Conservation (phyloP, 495 filamentous ascomycete genomes). For the Halenospora varia region DNA sequence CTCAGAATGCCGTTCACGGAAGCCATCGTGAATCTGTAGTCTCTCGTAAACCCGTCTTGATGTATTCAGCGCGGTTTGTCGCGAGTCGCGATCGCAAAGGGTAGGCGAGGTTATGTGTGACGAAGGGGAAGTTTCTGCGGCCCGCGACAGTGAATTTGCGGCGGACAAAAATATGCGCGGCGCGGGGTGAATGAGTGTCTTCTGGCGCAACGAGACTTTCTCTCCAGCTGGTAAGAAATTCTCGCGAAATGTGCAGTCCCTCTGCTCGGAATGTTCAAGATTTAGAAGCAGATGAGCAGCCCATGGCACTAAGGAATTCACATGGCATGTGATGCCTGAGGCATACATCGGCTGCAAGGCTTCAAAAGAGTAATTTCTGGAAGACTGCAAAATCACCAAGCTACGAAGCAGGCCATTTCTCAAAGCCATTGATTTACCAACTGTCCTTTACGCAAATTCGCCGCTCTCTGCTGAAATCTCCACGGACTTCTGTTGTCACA, state of each 20-base stretch:
- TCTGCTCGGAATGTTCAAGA: neutral
- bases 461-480: no score
- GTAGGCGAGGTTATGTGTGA: constrained; percentile 10
- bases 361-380: no score
- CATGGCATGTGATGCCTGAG: no score
- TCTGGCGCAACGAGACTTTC: neutral
- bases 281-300: neutral
- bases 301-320: neutral
- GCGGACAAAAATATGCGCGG: neutral
- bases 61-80: constrained; percentile 17
- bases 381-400: no score
- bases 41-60: neutral
- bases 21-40: constrained; percentile 20
- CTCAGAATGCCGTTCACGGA: constrained; percentile 20
- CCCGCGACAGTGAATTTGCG: neutral
- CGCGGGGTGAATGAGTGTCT: neutral
- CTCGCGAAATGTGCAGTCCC: neutral
- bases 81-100: constrained; percentile 20
- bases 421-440: no score
- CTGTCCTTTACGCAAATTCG: no score
- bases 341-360: no score
- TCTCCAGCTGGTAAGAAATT: neutral
- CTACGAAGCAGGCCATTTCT: no score
- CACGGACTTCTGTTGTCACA: no score
- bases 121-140: neutral